A percentile compares a stretch with the other conserved stretches of the same genome.
Conservation (phyloP, 768 basidiomycete genomes). For the Roridomyces roridus region DNA sequence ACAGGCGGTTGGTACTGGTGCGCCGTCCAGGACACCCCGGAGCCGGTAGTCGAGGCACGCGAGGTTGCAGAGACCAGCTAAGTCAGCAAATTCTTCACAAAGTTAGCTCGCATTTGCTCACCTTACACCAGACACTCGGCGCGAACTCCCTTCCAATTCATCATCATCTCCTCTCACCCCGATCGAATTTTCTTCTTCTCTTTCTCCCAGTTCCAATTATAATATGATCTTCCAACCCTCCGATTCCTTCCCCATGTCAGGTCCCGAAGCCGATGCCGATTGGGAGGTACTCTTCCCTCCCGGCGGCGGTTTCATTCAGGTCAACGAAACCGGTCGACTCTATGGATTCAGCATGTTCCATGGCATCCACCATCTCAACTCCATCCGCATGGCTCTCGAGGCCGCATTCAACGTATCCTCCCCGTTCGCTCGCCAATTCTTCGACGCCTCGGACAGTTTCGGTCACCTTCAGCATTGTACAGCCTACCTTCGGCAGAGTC, state of each 20-base stretch:
- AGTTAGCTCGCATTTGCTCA: not conserved
- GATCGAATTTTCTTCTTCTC: not conserved
- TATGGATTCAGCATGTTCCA: not conserved
- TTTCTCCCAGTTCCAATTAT: not conserved
- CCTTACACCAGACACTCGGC: not conserved
- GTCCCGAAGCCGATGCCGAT: not conserved
- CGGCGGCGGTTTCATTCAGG: not conserved
- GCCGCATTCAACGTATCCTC: not conserved
- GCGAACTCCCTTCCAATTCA: not conserved
- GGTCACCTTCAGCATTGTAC: not conserved
- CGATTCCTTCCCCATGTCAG: not conserved
- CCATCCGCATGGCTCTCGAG: not conserved
- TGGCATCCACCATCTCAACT: not conserved
- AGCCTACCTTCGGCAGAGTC: not conserved
- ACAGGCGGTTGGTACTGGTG: not conserved
- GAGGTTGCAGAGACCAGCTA: not conserved
- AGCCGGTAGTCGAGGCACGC: not conserved
- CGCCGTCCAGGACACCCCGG: not conserved
- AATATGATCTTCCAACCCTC: not conserved
- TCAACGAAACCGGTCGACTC: not conserved
- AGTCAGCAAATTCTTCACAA: not conserved
- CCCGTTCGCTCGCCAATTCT: not conserved
- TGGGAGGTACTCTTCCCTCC: not conserved
- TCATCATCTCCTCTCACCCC: too few relatives aligned
- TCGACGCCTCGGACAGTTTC: not conserved